Evolutionary conservation across 2,329 filamentous ascomycete genomes (phyloP).

Genomic region (Orbilia ellipsospora): DNA sequence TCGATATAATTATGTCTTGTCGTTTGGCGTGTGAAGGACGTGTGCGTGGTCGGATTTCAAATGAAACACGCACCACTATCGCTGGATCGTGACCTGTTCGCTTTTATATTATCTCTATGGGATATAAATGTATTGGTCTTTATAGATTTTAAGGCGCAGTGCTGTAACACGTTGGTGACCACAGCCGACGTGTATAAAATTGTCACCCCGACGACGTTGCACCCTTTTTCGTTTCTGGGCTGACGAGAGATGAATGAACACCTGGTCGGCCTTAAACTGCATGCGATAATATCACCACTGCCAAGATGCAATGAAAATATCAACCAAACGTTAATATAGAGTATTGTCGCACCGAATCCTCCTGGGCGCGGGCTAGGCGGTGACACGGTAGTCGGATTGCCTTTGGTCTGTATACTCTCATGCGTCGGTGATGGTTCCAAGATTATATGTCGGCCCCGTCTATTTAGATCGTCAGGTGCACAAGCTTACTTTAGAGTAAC

Average conservation of each 20-base stretch:
- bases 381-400: slow-evolving; percentile 13
- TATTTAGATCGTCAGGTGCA: slow-evolving; percentile 41
- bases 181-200: slow-evolving; percentile 7
- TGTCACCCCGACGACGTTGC: neutral
- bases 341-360: slow-evolving; percentile 35
- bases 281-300: too few species aligned
- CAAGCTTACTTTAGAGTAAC: slow-evolving; percentile 10
- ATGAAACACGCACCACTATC: slow-evolving; percentile 41
- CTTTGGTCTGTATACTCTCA: neutral
- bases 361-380: slow-evolving; percentile 49
- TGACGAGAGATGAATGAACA: slow-evolving; percentile 15
- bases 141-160: slow-evolving; percentile 4
- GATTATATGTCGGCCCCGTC: neutral
- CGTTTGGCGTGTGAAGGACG: slow-evolving; percentile 11
- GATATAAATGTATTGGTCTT: neutral
- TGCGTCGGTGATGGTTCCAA: neutral
- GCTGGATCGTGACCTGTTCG: slow-evolving; percentile 34
- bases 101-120: too few species aligned
- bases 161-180: slow-evolving; percentile 14
- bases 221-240: slow-evolving; percentile 10
- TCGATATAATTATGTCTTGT: neutral
- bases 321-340: slow-evolving; percentile 52
- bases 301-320: neutral
- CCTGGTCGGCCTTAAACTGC: too few species aligned
- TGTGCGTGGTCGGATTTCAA: slow-evolving; percentile 6